A percentile compares a stretch with the other conserved stretches of the same genome.
Conservation (phyloP, 768 basidiomycete genomes). For the Phaffia australis region DNA sequence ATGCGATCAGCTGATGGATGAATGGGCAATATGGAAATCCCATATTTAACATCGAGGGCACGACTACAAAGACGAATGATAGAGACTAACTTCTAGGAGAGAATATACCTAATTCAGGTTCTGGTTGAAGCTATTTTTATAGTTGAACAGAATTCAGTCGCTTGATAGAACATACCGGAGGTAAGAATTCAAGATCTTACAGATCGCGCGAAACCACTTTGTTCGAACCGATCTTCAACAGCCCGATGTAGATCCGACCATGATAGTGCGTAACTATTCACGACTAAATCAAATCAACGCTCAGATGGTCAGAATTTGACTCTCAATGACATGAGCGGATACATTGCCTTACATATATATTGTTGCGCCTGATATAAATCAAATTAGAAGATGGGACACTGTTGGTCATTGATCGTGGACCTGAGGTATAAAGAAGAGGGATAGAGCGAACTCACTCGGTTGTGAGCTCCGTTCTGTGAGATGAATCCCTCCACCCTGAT, state of each 20-base stretch:
- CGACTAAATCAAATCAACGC: slow-evolving; percentile 44
- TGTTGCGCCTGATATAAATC: slow-evolving; percentile 55
- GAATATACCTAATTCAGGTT: no score
- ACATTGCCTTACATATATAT: slow-evolving; percentile 54
- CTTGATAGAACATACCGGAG: background rate
- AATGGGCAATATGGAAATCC: background rate
- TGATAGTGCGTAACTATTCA: slow-evolving; percentile 64
- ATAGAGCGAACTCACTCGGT: slow-evolving; percentile 48
- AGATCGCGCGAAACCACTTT: slow-evolving; percentile 28
- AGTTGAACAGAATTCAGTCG: no score
- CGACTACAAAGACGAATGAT: background rate
- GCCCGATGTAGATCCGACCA: slow-evolving; percentile 55
- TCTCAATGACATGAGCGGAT: background rate
- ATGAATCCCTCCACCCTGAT: slow-evolving; percentile 69
- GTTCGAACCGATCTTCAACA: slow-evolving; percentile 55
- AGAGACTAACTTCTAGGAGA: no score
- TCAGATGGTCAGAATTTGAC: background rate
- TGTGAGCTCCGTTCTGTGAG: slow-evolving; percentile 60
- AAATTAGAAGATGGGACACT: slow-evolving; percentile 13
- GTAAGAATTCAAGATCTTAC: background rate
- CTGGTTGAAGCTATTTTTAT: no score
- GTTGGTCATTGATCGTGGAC: no score
- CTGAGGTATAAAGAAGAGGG: background rate
- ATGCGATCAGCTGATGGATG: background rate
- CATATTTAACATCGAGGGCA: background rate